Base-by-base conservation (phyloP, 2,329 filamentous ascomycete species). In the Penicillium corylophilum region DNA sequence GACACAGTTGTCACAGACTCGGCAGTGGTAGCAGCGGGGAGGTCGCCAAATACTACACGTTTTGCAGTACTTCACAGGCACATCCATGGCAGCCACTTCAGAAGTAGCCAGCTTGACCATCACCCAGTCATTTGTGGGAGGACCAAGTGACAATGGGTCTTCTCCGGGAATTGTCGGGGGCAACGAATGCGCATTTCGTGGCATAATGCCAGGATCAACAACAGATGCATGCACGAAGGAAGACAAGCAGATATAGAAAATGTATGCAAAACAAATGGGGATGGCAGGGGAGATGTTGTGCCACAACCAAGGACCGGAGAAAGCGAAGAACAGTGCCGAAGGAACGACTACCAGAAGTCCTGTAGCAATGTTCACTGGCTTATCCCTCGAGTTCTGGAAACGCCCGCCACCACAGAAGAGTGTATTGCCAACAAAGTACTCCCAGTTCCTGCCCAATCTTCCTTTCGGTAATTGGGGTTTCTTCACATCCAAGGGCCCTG, bases 1-100 rank as follows among this genome's bases (percentile, higher is more conserved):
- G 54, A 99, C 84, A 70, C 94, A 99, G 71, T 95, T 96, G 74
- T 99, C 93, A 74, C 94, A 99, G 24, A 96, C 82, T 51, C 94
- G 89, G 74, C 94, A 99, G 74, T 99, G 94, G 68, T 99, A 95
- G 52, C 90, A 91, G 52, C 94, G 89, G 24, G 93, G 92, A 31
- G 94, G 94, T 2, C 94, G 88, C 94, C 94, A 99, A 61, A 99
- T 92, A 66, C 91, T 91, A 78, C 94, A 99, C 16, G 92, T 95
- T 69, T 92, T 93, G 82, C 94, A 99, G 75, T 95, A 96, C 75
- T 99, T 97, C 55, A 93, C 92, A 0, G 94, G 94, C 1, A 99
- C 92, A 70, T 99, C 94, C 90, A 99, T 96, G 5, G 92, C 92
- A 8, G 91, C 88, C 28, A 89, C 88, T 24, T 76, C 76, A 9